Percentiles rank a stretch among this genome's conserved stretches.
Evolutionary conservation across 2,329 filamentous ascomycete species (phyloP).

Genomic region (Cladophialophora carrionii): DNA sequence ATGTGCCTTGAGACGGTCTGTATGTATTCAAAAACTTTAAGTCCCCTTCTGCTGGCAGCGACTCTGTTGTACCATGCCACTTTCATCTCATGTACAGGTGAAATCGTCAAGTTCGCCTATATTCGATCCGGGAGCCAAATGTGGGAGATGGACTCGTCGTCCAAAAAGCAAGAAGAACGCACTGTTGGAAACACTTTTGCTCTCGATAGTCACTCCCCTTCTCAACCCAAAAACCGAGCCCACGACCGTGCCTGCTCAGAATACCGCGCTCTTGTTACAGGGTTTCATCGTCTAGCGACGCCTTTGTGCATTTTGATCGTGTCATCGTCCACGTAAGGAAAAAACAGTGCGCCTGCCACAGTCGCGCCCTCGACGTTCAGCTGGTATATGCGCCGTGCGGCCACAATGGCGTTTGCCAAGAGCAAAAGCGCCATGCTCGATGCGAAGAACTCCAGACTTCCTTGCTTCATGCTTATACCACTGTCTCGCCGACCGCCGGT

Average conservation of each 20-base stretch:
- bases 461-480: constrained; percentile 28
- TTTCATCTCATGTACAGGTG: constrained; percentile 9
- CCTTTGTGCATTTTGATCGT: constrained; percentile 22
- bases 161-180: constrained; percentile 8
- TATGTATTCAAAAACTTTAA: constrained; percentile 3
- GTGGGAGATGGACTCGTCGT: constrained; percentile 3
- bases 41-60: constrained; percentile 2
- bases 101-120: constrained; percentile 9
- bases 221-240: constrained; percentile 10
- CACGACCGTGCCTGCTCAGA: constrained; percentile 1
- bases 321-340: constrained; percentile 18
- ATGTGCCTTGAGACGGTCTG: background rate
- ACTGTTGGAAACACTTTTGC: constrained; percentile 23
- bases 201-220: constrained; percentile 6
- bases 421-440: constrained; percentile 19
- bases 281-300: constrained; percentile 7
- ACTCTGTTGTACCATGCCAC: constrained; percentile 6
- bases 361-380: constrained; percentile 8
- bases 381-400: constrained; percentile 30
- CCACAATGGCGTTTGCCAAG: constrained; percentile 11
- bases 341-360: constrained; percentile 19
- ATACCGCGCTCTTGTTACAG: constrained; percentile 23
- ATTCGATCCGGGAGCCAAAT: background rate
- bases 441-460: constrained; percentile 30
- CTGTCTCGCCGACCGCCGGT: constrained; percentile 28